Conservation (phyloP, 805 yeast genomes). For the Candida orba region DNA sequence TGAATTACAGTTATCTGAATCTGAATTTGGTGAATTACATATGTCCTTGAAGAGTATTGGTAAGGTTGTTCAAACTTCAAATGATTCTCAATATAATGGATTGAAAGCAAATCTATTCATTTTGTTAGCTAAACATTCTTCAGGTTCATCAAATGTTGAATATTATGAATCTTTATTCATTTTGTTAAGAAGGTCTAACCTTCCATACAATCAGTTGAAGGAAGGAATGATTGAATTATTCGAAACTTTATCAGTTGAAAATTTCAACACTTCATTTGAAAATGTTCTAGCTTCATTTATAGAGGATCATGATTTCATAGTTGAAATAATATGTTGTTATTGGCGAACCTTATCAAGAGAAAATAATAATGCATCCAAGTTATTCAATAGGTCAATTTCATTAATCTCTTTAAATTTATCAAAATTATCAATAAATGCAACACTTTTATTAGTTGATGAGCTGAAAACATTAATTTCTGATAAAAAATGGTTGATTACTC, state of each 20-base stretch:
- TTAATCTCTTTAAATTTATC: conserved; percentile 1
- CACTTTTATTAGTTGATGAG: conserved; percentile 6
- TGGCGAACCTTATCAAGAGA: conserved; percentile 8
- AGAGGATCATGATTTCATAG: conserved; percentile 12
- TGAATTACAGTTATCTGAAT: conserved; percentile 8
- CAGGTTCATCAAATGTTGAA: conserved; percentile 14
- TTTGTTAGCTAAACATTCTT: conserved; percentile 19
- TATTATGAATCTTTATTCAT: conserved; percentile 30
- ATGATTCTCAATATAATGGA: conserved; percentile 5
- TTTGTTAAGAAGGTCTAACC: conserved; percentile 23
- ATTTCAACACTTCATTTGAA: conserved; percentile 14
- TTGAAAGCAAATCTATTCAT: conserved; percentile 21
- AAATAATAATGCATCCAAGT: neutral
- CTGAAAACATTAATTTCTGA: conserved; percentile 40
- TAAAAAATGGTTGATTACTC: conserved; percentile 53
- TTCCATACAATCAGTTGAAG: conserved; percentile 9
- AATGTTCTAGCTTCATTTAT: conserved; percentile 16
- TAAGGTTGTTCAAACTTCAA: neutral
- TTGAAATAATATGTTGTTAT: conserved; percentile 19
- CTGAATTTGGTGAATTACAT: conserved; percentile 8
- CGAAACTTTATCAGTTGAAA: neutral
- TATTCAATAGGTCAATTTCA: conserved; percentile 17
- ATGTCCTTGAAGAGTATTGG: conserved; percentile 11
- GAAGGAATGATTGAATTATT: conserved; percentile 20
- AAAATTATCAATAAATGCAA: neutral